phyloP scores from a whole-genome alignment of 768 basidiomycete species.

The Lactifluus rugatus region DNA sequence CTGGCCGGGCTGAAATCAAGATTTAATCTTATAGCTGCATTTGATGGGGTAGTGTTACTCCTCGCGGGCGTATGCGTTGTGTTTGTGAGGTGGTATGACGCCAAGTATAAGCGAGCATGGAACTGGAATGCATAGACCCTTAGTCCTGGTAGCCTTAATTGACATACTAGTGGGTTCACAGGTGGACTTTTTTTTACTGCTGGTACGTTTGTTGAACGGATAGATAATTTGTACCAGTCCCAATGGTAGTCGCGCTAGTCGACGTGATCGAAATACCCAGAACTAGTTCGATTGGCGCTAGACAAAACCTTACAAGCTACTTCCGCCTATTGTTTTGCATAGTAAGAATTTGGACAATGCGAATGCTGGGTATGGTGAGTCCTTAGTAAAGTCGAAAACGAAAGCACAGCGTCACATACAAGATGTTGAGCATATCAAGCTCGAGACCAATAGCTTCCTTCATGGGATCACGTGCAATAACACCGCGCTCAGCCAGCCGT shows the following conservation, averaged over 20 bases:
- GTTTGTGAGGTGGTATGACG: constrained; percentile 36
- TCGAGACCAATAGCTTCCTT: constrained; percentile 71
- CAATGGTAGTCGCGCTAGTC: not conserved
- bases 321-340: constrained; percentile 56
- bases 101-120: constrained; percentile 32
- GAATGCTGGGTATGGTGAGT: constrained; percentile 39
- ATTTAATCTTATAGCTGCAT: constrained; percentile 33
- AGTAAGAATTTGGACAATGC: constrained; percentile 68
- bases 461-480: constrained; percentile 61
- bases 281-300: not conserved
- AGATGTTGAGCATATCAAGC: constrained; percentile 86
- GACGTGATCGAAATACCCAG: not conserved
- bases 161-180: not conserved
- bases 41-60: constrained; percentile 30
- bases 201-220: not conserved
- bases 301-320: constrained; percentile 21
- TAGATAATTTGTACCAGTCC: not conserved
- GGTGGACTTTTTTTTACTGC: too few relatives aligned
- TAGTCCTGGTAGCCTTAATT: not conserved
- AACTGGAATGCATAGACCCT: constrained; percentile 30
- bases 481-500: constrained; percentile 59
- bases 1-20: constrained; percentile 21
- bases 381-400: constrained; percentile 13
- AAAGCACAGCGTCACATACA: constrained; percentile 37
- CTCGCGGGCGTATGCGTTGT: constrained; percentile 31